Conservation (phyloP, 805 yeast species). For the Candida cerambycidarum region DNA sequence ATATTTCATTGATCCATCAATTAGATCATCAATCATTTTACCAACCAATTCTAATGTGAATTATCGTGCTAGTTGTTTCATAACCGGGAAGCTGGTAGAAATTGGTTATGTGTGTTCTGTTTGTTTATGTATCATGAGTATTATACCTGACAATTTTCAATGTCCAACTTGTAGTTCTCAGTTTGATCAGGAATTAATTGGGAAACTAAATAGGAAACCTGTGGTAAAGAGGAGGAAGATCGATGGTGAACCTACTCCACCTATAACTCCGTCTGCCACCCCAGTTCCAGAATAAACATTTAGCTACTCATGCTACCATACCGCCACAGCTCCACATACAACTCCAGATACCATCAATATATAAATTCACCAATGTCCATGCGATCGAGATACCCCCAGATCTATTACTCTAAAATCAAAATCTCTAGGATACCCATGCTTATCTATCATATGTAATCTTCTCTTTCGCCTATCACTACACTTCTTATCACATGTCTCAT, state of each 20-base stretch:
- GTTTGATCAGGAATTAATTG: conserved; percentile 65
- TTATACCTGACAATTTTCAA: conserved; percentile 59
- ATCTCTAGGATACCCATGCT: conserved; percentile 48
- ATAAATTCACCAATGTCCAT: too few species aligned
- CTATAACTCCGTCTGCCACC: background rate
- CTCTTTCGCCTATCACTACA: conserved; percentile 43
- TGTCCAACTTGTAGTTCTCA: conserved; percentile 88
- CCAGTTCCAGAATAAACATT: background rate
- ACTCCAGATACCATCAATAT: too few species aligned
- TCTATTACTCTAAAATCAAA: conserved; percentile 30
- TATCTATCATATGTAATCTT: conserved; percentile 47
- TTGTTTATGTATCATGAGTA: conserved; percentile 77
- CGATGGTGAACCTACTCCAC: conserved; percentile 9
- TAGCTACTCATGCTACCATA: too few species aligned
- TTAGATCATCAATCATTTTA: conserved; percentile 71
- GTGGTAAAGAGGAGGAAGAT: conserved; percentile 44
- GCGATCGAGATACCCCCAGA: conserved; percentile 20
- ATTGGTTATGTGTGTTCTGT: conserved; percentile 95
- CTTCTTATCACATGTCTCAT: conserved; percentile 33
- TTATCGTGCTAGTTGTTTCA: conserved; percentile 90
- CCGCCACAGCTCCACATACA: too few species aligned
- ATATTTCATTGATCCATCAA: conserved; percentile 79
- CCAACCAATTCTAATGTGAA: conserved; percentile 87
- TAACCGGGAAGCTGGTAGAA: conserved; percentile 88
- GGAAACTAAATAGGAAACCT: conserved; percentile 60